Percentiles rank a stretch among this genome's conserved stretches.
Evolutionary conservation across 2,329 filamentous ascomycete species (phyloP).

Genomic region (Ascochyta lentis): DNA sequence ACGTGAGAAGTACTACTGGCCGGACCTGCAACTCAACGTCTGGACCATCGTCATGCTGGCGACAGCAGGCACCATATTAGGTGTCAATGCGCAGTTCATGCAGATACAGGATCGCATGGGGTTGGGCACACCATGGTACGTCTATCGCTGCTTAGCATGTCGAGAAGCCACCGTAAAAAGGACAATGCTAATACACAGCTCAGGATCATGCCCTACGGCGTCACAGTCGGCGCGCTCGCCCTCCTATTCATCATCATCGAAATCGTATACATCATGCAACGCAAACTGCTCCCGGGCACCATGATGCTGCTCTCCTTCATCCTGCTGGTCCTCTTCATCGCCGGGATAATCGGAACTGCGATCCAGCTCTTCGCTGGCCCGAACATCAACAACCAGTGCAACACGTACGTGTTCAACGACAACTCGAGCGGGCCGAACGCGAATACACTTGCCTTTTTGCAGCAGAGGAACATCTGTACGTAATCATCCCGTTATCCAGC

Average conservation of each 20-base stretch:
- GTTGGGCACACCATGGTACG: conserved; percentile 66
- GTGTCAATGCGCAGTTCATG: conserved; percentile 68
- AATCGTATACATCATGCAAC: conserved; percentile 62
- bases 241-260: conserved; percentile 66
- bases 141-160: background rate
- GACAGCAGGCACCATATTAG: conserved; percentile 63
- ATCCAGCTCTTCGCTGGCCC: conserved; percentile 66
- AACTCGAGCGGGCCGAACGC: conserved; percentile 56
- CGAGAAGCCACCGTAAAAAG: background rate
- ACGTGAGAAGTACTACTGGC: conserved; percentile 66
- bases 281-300: conserved; percentile 63
- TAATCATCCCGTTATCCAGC: conserved; percentile 11
- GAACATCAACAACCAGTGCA: conserved; percentile 66
- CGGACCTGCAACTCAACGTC: conserved; percentile 68
- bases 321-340: conserved; percentile 66
- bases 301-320: conserved; percentile 68
- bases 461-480: conserved; percentile 68
- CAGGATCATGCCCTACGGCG: conserved; percentile 71
- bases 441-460: conserved; percentile 67
- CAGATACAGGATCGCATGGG: conserved; percentile 62
- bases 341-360: conserved; percentile 67
- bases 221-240: conserved; percentile 63
- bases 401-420: conserved; percentile 61
- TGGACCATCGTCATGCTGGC: conserved; percentile 69
- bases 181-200: background rate